Evolutionary conservation across 2,329 filamentous ascomycete species (phyloP).

Genomic region (Exophiala lecanii-corni): DNA sequence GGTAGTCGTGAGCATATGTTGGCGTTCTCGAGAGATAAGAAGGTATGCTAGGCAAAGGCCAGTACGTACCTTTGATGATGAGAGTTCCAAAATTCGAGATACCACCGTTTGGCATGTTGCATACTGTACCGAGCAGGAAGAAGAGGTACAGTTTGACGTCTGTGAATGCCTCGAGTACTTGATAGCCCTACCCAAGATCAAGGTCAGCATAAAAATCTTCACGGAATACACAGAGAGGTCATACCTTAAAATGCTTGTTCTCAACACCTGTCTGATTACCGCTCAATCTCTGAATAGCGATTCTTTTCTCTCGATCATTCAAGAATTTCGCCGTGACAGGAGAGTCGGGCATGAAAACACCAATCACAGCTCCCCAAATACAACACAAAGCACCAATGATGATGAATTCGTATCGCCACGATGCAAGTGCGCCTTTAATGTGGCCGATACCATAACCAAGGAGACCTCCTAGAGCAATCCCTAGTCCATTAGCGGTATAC

Average conservation of each 20-base stretch:
- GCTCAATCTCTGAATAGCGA: conserved; percentile 52
- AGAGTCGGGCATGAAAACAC: conserved; percentile 54
- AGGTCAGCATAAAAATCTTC: not conserved
- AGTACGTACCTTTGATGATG: conserved; percentile 41
- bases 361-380: conserved; percentile 56
- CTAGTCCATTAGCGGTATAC: conserved; percentile 46
- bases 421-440: conserved; percentile 48
- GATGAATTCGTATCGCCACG: conserved; percentile 66
- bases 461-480: conserved; percentile 48
- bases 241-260: conserved; percentile 49
- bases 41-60: not conserved
- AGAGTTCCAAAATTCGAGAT: conserved; percentile 57
- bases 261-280: conserved; percentile 58
- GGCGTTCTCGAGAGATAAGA: not conserved
- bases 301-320: conserved; percentile 47
- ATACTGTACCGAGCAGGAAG: conserved; percentile 47
- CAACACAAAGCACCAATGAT: conserved; percentile 58
- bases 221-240: no score
- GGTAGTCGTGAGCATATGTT: conserved; percentile 28
- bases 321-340: conserved; percentile 53
- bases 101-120: conserved; percentile 53
- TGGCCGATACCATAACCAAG: conserved; percentile 31
- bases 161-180: conserved; percentile 52
- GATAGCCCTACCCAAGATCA: conserved; percentile 34
- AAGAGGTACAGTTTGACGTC: conserved; percentile 59